Base-by-base conservation (phyloP, 345 rosid genomes). In the Kernera saxatilis region DNA sequence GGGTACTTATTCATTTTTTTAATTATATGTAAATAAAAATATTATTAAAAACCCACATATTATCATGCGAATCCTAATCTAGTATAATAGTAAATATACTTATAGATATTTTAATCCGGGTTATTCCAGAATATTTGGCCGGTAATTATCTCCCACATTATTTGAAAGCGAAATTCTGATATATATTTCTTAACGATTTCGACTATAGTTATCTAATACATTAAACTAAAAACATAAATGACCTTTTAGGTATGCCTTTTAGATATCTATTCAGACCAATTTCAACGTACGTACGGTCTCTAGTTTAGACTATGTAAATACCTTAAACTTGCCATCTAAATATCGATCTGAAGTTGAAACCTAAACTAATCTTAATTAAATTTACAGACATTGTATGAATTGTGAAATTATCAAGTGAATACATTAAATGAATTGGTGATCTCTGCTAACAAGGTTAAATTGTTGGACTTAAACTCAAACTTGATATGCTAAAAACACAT, bases 141-240 rank as follows among this genome's bases (percentile, higher is more conserved):
- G 14, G 53, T 72, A 33, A 72, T 10, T 12, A 22, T 43, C 13
- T 40, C 11, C 35, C 8, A 19, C 8, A 53, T 72, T 44, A 35
- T 45, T 64, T 19, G 57, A 44, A 72, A 64, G 54, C 21, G 69
- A 61, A 61, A 52, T 50, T 51, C 43, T 50, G 32, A 51, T 29
- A 14, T 49, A 51, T 29, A 14, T 49, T 21, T 60, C 25, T 18
- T 59, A 71, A 50, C 36, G 44, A 44, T 37, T 60, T 71, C 33
- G 18, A 50, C 41, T 18, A 17, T 8, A 37, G 8, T 27, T 35
- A 22, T 56, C 18, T 3, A 29, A 29, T 54, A 19, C 17, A 44
- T 23, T 32, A 30, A 43, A 9, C n/a, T 12, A 36, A 33, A 50
- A 29, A 41, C 32, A 53, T 51, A 30, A 9, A 33, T 65, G 37